phyloP scores from a whole-genome alignment of 805 yeast species.

The Candida ponderosae region DNA sequence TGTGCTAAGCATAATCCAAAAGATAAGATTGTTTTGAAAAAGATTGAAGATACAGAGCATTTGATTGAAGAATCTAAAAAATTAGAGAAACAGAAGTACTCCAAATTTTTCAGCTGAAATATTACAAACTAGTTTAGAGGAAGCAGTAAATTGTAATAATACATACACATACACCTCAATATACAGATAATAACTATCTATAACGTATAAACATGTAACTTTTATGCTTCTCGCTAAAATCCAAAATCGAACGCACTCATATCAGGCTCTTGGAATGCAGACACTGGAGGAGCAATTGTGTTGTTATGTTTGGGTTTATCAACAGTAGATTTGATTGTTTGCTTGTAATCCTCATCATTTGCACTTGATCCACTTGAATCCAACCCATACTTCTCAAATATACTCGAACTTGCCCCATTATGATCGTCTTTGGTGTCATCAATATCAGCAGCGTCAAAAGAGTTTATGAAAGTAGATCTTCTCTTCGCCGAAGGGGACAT shows the following conservation, averaged over 20 bases:
- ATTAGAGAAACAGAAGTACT: constrained; percentile 44
- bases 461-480: neutral
- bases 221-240: too few relatives aligned
- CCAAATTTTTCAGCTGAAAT: constrained; percentile 47
- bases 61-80: constrained; percentile 35
- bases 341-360: constrained; percentile 4
- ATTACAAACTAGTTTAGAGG: too few relatives aligned
- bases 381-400: constrained; percentile 18
- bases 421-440: too few relatives aligned
- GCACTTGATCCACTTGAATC: constrained; percentile 9
- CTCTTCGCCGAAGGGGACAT: too few relatives aligned
- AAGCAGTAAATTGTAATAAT: too few relatives aligned
- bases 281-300: constrained; percentile 35
- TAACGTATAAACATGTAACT: too few relatives aligned
- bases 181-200: too few relatives aligned
- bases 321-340: constrained; percentile 3
- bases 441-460: neutral
- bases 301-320: neutral
- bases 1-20: constrained; percentile 38
- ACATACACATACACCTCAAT: too few relatives aligned
- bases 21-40: constrained; percentile 42
- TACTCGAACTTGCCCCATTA: constrained; percentile 1
- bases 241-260: constrained; percentile 66
- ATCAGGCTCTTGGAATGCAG: constrained; percentile 62
- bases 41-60: constrained; percentile 32